Percentiles rank a stretch among this genome's conserved stretches.
These are phyloP conservation scores for Bonnemaisonia californica DNA, from an alignment of 31 red algal genomes.

Conservation along the genomic window DNA sequence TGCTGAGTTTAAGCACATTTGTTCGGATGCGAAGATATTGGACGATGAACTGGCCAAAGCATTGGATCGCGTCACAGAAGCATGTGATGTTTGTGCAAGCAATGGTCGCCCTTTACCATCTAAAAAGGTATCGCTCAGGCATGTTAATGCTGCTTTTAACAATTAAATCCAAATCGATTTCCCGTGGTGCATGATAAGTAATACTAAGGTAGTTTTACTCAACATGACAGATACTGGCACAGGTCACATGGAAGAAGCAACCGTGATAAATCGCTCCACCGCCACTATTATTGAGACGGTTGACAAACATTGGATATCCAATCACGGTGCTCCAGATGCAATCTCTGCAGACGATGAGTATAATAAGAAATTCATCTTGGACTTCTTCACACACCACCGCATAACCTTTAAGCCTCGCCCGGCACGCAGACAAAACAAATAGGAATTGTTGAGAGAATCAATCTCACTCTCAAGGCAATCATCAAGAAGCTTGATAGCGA, in stretches of 20 bases:
- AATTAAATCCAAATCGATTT: too few species aligned
- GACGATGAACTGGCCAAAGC: not conserved
- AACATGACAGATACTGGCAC: too few species aligned
- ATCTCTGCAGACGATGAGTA: constrained; percentile 1
- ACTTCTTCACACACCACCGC: constrained; percentile 1
- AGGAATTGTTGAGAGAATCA: not conserved
- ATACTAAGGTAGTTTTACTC: too few species aligned
- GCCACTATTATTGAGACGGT: not conserved
- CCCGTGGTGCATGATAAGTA: too few species aligned
- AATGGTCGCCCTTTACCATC: not conserved
- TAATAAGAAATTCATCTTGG: not conserved
- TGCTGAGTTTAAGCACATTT: not conserved
- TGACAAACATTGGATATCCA: not conserved
- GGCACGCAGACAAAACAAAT: constrained; percentile 16
- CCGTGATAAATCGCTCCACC: too few species aligned
- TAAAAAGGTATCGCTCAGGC: not conserved
- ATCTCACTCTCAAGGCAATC: not conserved
- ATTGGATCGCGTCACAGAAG: not conserved
- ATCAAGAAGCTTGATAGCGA: constrained; percentile 1
- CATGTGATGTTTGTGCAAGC: not conserved
- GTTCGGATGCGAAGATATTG: not conserved
- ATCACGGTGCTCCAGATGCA: not conserved
- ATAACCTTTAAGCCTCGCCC: not conserved
- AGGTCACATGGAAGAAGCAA: too few species aligned
- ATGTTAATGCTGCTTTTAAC: not conserved